phyloP scores from a whole-genome alignment of 345 rosid genomes.

The Geranium brycei region DNA sequence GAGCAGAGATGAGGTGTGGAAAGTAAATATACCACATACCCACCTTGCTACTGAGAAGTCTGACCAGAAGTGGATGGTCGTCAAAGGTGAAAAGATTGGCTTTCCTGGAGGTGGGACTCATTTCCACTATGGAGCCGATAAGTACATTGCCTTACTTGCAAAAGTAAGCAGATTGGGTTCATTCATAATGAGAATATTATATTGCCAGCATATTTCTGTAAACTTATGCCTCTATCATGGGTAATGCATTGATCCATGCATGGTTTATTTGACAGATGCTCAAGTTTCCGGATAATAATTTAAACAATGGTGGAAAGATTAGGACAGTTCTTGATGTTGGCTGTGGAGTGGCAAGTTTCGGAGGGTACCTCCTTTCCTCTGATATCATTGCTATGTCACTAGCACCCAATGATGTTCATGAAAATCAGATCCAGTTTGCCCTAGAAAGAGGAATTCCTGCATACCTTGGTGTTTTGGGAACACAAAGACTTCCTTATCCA shows the following conservation, averaged over 20 bases:
- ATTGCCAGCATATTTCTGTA: constrained; percentile 4
- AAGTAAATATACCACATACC: constrained; percentile 96
- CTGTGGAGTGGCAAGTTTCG: constrained; percentile 87
- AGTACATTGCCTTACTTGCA: constrained; percentile 87
- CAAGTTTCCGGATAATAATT: constrained; percentile 52
- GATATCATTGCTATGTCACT: constrained; percentile 60
- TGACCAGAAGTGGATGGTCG: constrained; percentile 99
- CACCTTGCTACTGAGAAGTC: constrained; percentile 98
- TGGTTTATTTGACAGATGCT: constrained; percentile 55
- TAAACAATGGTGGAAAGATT: constrained; percentile 65
- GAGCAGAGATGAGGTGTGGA: constrained; percentile 99
- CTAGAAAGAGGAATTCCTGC: constrained; percentile 67
- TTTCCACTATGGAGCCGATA: constrained; percentile 97
- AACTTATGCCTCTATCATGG: neutral
- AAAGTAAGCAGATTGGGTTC: constrained; percentile 33
- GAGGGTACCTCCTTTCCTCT: constrained; percentile 37
- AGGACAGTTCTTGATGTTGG: constrained; percentile 97
- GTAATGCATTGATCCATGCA: neutral
- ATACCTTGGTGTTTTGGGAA: constrained; percentile 50
- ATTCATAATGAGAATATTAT: too few species aligned
- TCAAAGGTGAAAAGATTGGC: constrained; percentile 79
- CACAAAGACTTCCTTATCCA: constrained; percentile 47
- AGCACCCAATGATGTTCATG: constrained; percentile 64
- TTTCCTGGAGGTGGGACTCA: constrained; percentile 99
- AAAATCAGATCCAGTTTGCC: constrained; percentile 69